Percentiles rank a stretch among this genome's conserved stretches.
Conservation (phyloP, 805 yeast genomes). For the Saturnispora halmiae region DNA sequence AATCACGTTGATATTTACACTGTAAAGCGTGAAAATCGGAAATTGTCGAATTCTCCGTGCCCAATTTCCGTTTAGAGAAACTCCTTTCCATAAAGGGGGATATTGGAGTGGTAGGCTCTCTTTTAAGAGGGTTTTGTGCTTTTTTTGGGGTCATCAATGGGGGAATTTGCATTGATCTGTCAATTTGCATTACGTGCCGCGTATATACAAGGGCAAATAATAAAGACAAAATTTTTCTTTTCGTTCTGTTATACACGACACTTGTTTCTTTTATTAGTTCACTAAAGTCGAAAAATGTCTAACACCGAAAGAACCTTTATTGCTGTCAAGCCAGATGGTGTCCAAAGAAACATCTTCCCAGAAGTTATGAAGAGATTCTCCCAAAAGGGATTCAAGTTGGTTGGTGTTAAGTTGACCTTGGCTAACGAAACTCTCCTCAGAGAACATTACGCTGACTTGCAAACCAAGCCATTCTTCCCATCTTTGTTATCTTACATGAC, state of each 20-base stretch:
- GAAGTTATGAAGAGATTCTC: conserved; percentile 89
- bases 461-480: conserved; percentile 96
- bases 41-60: neutral
- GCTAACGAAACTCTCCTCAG: conserved; percentile 84
- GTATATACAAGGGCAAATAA: neutral
- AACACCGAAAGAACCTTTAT: conserved; percentile 80
- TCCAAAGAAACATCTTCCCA: conserved; percentile 95
- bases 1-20: neutral
- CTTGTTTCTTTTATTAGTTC: too few species aligned
- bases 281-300: conserved; percentile 46
- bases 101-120: conserved; percentile 5
- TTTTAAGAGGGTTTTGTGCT: neutral
- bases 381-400: conserved; percentile 95
- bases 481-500: conserved; percentile 91
- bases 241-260: too few species aligned
- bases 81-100: conserved; percentile 2
- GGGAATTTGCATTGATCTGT: neutral
- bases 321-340: conserved; percentile 98
- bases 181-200: neutral
- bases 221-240: neutral
- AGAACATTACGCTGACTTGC: conserved; percentile 93
- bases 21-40: neutral
- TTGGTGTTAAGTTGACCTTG: conserved; percentile 82
- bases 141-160: neutral
- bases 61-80: neutral